These are phyloP conservation scores for Phialophora macrospora DNA, from an alignment of 2,329 filamentous ascomycete genomes.

Conservation along the genomic window DNA sequence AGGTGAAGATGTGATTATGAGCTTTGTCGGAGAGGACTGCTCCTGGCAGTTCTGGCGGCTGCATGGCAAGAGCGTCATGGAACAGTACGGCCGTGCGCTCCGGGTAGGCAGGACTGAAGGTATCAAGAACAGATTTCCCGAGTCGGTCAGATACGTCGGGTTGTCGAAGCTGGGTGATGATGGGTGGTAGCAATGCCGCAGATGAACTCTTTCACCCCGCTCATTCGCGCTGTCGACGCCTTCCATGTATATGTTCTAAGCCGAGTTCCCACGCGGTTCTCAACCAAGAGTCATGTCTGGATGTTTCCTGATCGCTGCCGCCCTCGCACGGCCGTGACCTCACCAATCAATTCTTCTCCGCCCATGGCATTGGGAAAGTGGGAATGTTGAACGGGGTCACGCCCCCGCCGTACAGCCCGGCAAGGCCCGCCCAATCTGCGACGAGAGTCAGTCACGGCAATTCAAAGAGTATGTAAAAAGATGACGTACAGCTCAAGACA, in stretches of 20 bases:
- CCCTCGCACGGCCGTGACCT: not conserved
- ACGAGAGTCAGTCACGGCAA: not conserved
- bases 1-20: slow-evolving; percentile 41
- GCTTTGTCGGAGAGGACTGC: slow-evolving; percentile 43
- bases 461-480: not conserved
- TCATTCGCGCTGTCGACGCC: not conserved
- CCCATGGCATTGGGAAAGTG: slow-evolving; percentile 30
- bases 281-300: not conserved
- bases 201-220: not conserved
- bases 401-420: slow-evolving; percentile 36
- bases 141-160: slow-evolving; percentile 30
- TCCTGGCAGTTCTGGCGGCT: slow-evolving; percentile 45
- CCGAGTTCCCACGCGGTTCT: not conserved
- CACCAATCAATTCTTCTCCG: slow-evolving; percentile 13
- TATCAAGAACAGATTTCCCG: slow-evolving; percentile 37
- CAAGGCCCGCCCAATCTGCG: slow-evolving; percentile 38
- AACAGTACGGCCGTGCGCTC: slow-evolving; percentile 30
- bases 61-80: slow-evolving; percentile 36
- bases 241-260: not conserved
- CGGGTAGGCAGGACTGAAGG: slow-evolving; percentile 39
- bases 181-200: slow-evolving; percentile 13
- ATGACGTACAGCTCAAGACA: slow-evolving; percentile 40
- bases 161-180: slow-evolving; percentile 24
- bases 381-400: slow-evolving; percentile 37
- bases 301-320: not conserved